These are phyloP conservation scores for Lupinus albus DNA, from an alignment of 306 rosid species.

Conservation along the genomic window DNA sequence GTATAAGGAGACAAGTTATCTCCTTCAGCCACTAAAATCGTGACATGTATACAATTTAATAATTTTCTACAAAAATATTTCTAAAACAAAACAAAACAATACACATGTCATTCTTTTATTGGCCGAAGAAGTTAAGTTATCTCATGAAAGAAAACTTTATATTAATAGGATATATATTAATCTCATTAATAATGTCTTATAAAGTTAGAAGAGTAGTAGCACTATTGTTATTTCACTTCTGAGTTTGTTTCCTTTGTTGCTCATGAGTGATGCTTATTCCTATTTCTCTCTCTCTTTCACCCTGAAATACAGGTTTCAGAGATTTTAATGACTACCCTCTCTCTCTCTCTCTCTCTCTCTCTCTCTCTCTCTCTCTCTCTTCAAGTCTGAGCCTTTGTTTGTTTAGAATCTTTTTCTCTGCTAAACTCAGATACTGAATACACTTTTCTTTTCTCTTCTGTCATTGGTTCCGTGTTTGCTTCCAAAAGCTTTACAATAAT, in stretches of 20 bases:
- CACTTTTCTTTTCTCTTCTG: constrained; percentile 37
- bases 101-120: too few relatives aligned
- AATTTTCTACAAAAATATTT: too few relatives aligned
- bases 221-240: not conserved
- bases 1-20: too few relatives aligned
- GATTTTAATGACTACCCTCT: constrained; percentile 51
- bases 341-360: constrained; percentile 9
- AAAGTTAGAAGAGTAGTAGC: constrained; percentile 19
- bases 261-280: constrained; percentile 8
- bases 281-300: constrained; percentile 37
- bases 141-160: too few relatives aligned
- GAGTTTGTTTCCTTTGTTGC: constrained; percentile 28
- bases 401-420: constrained; percentile 45
- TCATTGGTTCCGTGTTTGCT: constrained; percentile 41
- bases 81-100: too few relatives aligned
- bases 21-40: too few relatives aligned
- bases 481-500: constrained; percentile 39
- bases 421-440: constrained; percentile 44
- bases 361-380: constrained; percentile 24
- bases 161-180: too few relatives aligned
- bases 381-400: constrained; percentile 46
- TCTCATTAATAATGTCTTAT: constrained; percentile 41
- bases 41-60: too few relatives aligned
- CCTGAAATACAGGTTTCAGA: constrained; percentile 58
- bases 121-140: too few relatives aligned